Base-by-base conservation (phyloP, 2,329 filamentous ascomycete species). In the Monosporascus sp. region DNA sequence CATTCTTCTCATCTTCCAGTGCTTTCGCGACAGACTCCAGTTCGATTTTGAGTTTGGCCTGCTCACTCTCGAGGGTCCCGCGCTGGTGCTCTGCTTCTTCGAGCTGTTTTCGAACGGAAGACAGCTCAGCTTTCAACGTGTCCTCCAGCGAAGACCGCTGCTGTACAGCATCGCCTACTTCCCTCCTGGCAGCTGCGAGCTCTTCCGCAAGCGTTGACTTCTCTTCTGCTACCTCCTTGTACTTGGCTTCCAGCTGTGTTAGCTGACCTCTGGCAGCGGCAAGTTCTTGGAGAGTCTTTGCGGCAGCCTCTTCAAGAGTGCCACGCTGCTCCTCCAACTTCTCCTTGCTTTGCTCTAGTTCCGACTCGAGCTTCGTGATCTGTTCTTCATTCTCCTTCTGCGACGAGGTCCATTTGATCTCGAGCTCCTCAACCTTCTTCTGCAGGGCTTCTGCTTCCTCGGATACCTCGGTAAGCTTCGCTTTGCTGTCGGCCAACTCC, bases 401-500 rank as follows among this genome's bases (percentile, higher is more conserved):
- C 17, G 67, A 58, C 5, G 60, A 53, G 34, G 66, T 62, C 26
- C 65, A 58, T 52, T 70, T 60, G 26, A 63, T 60, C 52, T 68
- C 66, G 45, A 73, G 65, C 47, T 69, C 65, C 53, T 67, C 62
- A 54, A 75, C 66, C 68, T 71, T 74, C 57, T 71, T 64, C 38
- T 69, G 70, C 47, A 75, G 59, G 20, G 67, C 62, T 7, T 73
- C 70, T 41, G 66, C 69, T 57, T 75, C 72, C 26, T 71, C 63
- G 50, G 66, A 64, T 48, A 67, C 52, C 22, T 31, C 43, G 43
- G 43, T 46, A 24, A 46, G 43, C 16, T 46, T 46, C 17, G n/a
- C 24, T 14, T 27, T 46, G 24, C 22, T 27, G 48, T 60, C 56
- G 38, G 57, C 68, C 62, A 66, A 64, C 56, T 71, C 67, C 64